A percentile compares a stretch with the other conserved stretches of the same genome.
Conservation (phyloP, 805 yeast genomes). For the Metschnikowia koreensis region DNA sequence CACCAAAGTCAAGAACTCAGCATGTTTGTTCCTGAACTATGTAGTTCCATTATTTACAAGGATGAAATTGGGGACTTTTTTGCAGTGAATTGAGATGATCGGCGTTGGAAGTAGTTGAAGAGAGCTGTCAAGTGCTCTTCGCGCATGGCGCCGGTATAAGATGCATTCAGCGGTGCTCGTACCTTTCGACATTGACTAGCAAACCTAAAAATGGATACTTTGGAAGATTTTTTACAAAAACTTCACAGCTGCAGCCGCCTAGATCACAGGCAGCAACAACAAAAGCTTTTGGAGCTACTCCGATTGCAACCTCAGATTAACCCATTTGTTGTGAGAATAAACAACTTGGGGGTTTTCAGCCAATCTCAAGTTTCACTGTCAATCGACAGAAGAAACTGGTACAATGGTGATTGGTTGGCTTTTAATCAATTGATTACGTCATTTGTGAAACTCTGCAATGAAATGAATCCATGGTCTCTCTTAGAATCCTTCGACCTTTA, state of each 20-base stretch:
- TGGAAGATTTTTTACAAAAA: slow-evolving; percentile 26
- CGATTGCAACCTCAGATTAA: slow-evolving; percentile 26
- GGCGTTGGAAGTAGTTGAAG: too few relatives aligned
- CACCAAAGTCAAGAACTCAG: too few relatives aligned
- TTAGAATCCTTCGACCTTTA: slow-evolving; percentile 55
- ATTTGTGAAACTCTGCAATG: slow-evolving; percentile 48
- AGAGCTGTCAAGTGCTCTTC: neutral
- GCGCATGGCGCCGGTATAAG: neutral
- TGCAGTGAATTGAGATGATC: too few relatives aligned
- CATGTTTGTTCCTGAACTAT: too few relatives aligned
- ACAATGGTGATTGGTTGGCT: slow-evolving; percentile 42
- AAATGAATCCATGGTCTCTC: slow-evolving; percentile 52
- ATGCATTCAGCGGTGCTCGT: neutral
- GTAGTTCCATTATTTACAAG: too few relatives aligned
- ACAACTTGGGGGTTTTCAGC: slow-evolving; percentile 19
- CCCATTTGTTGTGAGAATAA: slow-evolving; percentile 25
- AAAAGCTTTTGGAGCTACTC: slow-evolving; percentile 22
- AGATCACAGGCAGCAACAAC: slow-evolving; percentile 22
- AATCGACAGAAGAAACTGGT: slow-evolving; percentile 24
- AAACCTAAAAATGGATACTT: slow-evolving; percentile 18
- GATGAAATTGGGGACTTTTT: too few relatives aligned
- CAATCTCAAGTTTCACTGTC: slow-evolving; percentile 18
- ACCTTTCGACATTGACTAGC: neutral
- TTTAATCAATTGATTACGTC: slow-evolving; percentile 45
- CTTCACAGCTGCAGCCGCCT: slow-evolving; percentile 29